Base-by-base conservation (phyloP, 2,329 filamentous ascomycete genomes). In the Sporothrix variecibatus region DNA sequence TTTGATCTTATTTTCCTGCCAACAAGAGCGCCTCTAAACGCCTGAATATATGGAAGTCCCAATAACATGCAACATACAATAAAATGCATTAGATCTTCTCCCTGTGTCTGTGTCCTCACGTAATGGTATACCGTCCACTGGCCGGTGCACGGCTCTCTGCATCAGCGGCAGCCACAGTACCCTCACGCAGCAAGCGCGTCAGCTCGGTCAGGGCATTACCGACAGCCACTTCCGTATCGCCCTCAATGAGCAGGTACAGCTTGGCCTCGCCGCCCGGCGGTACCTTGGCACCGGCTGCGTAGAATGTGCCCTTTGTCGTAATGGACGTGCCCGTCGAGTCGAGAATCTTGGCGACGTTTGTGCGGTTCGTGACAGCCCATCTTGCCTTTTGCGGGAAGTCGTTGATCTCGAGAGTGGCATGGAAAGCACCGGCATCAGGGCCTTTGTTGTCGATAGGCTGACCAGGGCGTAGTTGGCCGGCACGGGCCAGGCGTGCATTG, bases 381-480 rank as follows among this genome's bases (percentile, higher is more conserved):
- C 96, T 90, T 77, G 96, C 96, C 86, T 98, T 98, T 82, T 99
- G 96, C 46, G 96, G 96, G 83, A 98, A 98, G 83, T 99, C 96
- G 83, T 99, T 99, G 89, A 99, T 99, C 83, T 98, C 96, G 76
- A 99, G 87, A 3, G 95, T 98, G 20, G 96, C 95, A 82, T 99
- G 96, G 87, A 94, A 99, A 0, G 95, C 94, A 71, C 96, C 96
- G 2, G 96, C 96, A 82, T 99, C 96, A 0, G 96, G 96, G 0
- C 96, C 96, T 83, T 98, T 98, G 85, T 99, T 99, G 85, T 99
- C 96, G 81, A 98, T 97, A 8, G 96, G 94, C 76, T 97, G 95
- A 17, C 96, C 96, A 3, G 94, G 92, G 75, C 96, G 92, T 79
- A 98, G 91, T 81, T 96, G 93, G 49, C 95, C 95, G 46, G 94